phyloP scores from a whole-genome alignment of 169 alveolate species.

The Plasmodium coatneyi region DNA sequence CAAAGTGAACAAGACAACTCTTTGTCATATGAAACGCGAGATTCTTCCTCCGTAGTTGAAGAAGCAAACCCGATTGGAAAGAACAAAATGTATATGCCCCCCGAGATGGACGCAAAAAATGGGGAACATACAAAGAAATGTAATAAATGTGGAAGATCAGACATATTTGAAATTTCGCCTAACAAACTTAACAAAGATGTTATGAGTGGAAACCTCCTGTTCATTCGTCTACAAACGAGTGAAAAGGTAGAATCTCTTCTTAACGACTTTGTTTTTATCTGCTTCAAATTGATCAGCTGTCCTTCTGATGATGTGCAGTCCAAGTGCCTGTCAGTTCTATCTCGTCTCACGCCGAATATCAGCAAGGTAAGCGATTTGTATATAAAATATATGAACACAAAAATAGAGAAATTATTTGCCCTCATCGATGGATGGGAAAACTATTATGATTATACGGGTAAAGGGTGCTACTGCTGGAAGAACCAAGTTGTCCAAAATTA shows the following conservation, averaged over 20 bases:
- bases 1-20: neutral
- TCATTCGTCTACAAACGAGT: neutral
- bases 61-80: neutral
- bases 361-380: conserved; percentile 5
- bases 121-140: neutral
- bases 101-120: neutral
- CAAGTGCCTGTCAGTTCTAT: neutral
- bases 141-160: neutral
- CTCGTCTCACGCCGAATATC: conserved; percentile 6
- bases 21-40: neutral
- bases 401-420: conserved; percentile 23
- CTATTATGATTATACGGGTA: conserved; percentile 10
- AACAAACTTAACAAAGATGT: conserved; percentile 10
- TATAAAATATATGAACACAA: conserved; percentile 18
- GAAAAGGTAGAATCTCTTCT: conserved; percentile 27
- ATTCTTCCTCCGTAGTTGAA: neutral
- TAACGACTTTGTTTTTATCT: conserved; percentile 52
- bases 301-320: conserved; percentile 30
- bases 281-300: conserved; percentile 46
- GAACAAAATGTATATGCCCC: neutral
- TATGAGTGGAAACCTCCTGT: neutral
- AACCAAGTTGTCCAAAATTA: conserved; percentile 8
- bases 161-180: neutral
- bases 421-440: conserved; percentile 21
- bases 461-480: neutral